These are phyloP conservation scores for Porogramme epimiltina DNA, from an alignment of 1,284 basidiomycete genomes.

Conservation along the genomic window DNA sequence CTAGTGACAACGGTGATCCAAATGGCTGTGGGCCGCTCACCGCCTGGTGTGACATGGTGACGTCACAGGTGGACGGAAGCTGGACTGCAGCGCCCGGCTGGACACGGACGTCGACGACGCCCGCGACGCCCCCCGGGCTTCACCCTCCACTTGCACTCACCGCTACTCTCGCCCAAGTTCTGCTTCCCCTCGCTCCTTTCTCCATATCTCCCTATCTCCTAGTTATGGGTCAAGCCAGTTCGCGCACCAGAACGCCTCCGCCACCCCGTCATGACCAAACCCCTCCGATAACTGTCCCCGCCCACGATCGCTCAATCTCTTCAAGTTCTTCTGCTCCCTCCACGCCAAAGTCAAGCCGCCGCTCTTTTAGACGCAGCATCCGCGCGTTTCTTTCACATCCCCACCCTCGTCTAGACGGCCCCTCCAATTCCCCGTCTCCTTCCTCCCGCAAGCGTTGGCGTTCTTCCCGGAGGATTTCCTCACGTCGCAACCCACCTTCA, in stretches of 20 bases:
- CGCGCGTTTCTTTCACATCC: constrained; percentile 22
- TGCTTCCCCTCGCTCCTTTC: too few relatives aligned
- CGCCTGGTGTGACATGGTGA: too few relatives aligned
- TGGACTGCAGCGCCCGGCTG: too few relatives aligned
- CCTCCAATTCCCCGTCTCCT: constrained; percentile 12
- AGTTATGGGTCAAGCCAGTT: constrained; percentile 17
- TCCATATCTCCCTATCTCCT: not conserved
- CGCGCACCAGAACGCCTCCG: constrained; percentile 7
- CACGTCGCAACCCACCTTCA: not conserved
- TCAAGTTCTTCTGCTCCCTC: constrained; percentile 1
- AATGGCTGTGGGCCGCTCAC: too few relatives aligned
- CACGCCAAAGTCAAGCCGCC: constrained; percentile 16
- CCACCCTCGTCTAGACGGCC: constrained; percentile 17
- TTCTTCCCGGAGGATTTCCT: constrained; percentile 36
- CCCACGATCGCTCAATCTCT: constrained; percentile 2
- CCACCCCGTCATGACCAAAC: not conserved
- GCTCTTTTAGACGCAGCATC: constrained; percentile 26
- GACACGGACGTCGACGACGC: too few relatives aligned
- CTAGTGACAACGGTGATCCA: too few relatives aligned
- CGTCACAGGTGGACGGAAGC: too few relatives aligned
- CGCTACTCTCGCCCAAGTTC: too few relatives aligned
- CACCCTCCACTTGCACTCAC: too few relatives aligned
- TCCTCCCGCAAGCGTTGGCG: constrained; percentile 40
- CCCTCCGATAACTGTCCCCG: not conserved
- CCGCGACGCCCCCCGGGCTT: too few relatives aligned